Percentiles rank a stretch among this genome's conserved stretches.
phyloP scores from a whole-genome alignment of 495 filamentous ascomycete species.

The Letharia columbiana region DNA sequence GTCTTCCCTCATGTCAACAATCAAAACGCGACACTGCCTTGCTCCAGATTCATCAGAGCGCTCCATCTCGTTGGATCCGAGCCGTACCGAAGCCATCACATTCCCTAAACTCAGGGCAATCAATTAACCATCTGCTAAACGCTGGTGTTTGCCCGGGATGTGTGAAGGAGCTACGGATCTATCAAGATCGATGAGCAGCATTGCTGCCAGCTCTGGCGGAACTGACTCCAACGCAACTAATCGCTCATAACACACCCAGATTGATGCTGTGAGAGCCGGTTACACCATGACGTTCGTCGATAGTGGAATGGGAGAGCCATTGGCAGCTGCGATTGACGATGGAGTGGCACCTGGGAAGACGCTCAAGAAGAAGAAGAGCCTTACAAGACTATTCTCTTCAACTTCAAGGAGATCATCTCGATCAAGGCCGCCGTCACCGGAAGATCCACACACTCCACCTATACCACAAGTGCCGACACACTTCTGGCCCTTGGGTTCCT shows the following conservation, averaged over 20 bases:
- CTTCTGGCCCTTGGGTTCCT: conserved; percentile 9
- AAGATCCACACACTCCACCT: conserved; percentile 10
- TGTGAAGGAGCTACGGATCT: not conserved
- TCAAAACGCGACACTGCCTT: not conserved
- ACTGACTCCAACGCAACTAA: not conserved
- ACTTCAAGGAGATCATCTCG: conserved; percentile 18
- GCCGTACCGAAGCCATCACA: not conserved
- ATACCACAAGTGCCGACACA: conserved; percentile 19
- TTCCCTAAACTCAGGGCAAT: not conserved
- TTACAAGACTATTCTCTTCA: conserved; percentile 22
- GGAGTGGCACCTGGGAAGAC: conserved; percentile 6
- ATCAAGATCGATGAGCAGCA: not conserved
- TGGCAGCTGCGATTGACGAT: not conserved
- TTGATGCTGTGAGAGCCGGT: not conserved
- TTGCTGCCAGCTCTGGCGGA: conserved; percentile 10
- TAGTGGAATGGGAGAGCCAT: not conserved
- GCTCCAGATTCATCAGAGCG: not conserved
- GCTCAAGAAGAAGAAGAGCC: conserved; percentile 25
- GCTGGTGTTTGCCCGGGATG: conserved; percentile 11
- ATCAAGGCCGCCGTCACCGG: conserved; percentile 17
- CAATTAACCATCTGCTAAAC: not conserved
- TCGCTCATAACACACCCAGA: not conserved
- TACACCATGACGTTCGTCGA: conserved; percentile 1
- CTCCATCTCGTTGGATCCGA: not conserved
- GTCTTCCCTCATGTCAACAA: conserved; percentile 2